A percentile compares a stretch with the other conserved stretches of the same genome.
phyloP scores from a whole-genome alignment of 495 filamentous ascomycete species.

The Tetracladium marchalianum region DNA sequence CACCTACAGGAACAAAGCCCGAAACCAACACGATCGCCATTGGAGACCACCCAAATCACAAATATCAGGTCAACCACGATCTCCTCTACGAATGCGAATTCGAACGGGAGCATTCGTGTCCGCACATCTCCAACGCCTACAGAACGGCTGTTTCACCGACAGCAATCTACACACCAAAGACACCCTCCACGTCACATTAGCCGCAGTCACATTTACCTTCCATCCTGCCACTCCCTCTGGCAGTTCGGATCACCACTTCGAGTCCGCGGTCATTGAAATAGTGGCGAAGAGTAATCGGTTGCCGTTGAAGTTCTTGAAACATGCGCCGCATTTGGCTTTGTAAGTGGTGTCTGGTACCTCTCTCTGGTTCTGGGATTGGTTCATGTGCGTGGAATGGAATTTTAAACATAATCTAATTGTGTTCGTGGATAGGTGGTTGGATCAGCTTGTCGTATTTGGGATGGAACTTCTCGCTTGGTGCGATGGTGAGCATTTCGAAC shows the following conservation, averaged over 20 bases:
- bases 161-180: conserved; percentile 29
- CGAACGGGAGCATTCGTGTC: conserved; percentile 41
- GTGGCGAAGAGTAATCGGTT: conserved; percentile 20
- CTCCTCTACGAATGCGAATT: conserved; percentile 42
- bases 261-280: conserved; percentile 34
- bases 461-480: conserved; percentile 41
- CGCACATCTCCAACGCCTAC: conserved; percentile 39
- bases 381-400: too few relatives aligned
- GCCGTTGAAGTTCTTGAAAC: conserved; percentile 35
- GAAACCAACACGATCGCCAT: too few relatives aligned
- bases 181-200: conserved; percentile 38
- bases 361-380: too few relatives aligned
- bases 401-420: too few relatives aligned
- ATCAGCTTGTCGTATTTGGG: conserved; percentile 41
- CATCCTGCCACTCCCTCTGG: conserved; percentile 30
- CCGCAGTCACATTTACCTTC: conserved; percentile 40
- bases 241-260: conserved; percentile 31
- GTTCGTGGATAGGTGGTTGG: conserved; percentile 20
- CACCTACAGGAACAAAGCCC: too few relatives aligned
- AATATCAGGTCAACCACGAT: conserved; percentile 33
- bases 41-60: conserved; percentile 24
- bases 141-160: conserved; percentile 39
- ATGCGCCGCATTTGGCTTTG: conserved; percentile 42
- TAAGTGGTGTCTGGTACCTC: too few relatives aligned
- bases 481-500: conserved; percentile 37